Evolutionary conservation across 202 grass and related monocot species (phyloP), one percentile per base, ranked within the genome.

Genomic region (Sporobolus alterniflorus): DNA sequence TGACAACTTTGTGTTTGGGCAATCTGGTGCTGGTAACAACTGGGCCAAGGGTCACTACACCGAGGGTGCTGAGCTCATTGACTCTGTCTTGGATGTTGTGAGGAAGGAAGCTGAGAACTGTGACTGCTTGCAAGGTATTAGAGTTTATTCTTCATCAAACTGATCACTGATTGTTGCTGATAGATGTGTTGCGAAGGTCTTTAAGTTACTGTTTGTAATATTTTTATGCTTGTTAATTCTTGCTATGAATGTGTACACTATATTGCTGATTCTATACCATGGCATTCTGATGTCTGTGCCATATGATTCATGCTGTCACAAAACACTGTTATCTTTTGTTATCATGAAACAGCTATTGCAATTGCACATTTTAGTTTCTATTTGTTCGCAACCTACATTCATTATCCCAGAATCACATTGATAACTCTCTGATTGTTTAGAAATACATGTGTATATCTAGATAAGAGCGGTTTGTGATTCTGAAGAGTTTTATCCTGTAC

Each of bases 21-120:
- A 93, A 64, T 93, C 91, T 24, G 91, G 90, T 56, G 76, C 92
- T 11, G 92, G 92, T 29, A 94, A 94, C 81, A 94, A 94, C 68
- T 94, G 92, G 92, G 92, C 92, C 21, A 94, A 94, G 86, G 92
- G 92, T 1, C 92, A 94, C n/a, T 94, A 94, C 77, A 94, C 92
- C 0, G 91, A 93, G 73, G 91, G 91, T 73, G 91, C 88, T 70
- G 91, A 93, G 76, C 91, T 93, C 43, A 93, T 93, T 60, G 91
- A 93, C 43, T 72, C 91, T n/a, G 87, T 93, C 43, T 69, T 93
- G 47, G 91, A 93, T 85, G 91, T 93, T 62, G 91, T 93, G 69
- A 93, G 91, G 78, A 93, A 93, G 81, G 88, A 93, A 74, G 91
- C 92, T 80, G 92, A 94, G 78, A 94, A 94, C 82, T 94, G 92